Evolutionary conservation across 2,329 filamentous ascomycete genomes (phyloP).

Genomic region (Penicillium janthinellum): DNA sequence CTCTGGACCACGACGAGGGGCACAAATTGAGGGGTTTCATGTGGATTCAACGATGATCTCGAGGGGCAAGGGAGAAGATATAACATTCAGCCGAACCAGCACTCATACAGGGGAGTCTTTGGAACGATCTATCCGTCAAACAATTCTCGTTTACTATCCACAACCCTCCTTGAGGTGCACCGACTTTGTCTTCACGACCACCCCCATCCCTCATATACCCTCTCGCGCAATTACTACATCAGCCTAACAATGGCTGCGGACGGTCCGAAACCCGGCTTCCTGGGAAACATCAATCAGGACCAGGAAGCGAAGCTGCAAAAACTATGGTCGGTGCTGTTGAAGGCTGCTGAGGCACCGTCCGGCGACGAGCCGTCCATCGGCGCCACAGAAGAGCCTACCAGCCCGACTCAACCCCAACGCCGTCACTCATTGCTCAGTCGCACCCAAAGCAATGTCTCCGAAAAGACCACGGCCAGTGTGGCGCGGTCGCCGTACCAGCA

Average conservation of each 20-base stretch:
- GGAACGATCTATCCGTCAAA: not conserved
- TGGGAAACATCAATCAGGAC: constrained; percentile 80
- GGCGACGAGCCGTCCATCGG: constrained; percentile 38
- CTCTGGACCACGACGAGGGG: not conserved
- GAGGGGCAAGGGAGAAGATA: constrained; percentile 3
- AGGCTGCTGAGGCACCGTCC: constrained; percentile 67
- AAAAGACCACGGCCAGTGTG: constrained; percentile 76
- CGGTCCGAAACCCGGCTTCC: constrained; percentile 58
- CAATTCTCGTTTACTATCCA: not conserved
- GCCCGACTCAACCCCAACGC: constrained; percentile 36
- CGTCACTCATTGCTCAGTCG: constrained; percentile 41
- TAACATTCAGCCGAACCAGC: constrained; percentile 8
- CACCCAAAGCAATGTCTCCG: constrained; percentile 43
- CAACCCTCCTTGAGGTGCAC: not conserved
- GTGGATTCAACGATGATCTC: constrained; percentile 21
- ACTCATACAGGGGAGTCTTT: not conserved
- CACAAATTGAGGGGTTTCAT: constrained; percentile 25
- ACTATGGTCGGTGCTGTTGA: constrained; percentile 76
- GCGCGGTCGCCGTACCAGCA: constrained; percentile 21
- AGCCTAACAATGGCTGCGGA: constrained; percentile 18
- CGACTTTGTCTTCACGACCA: not conserved
- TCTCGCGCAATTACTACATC: not conserved
- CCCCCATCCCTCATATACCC: not conserved
- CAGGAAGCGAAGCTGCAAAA: constrained; percentile 85
- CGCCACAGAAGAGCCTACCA: constrained; percentile 49